phyloP scores from a whole-genome alignment of 768 basidiomycete genomes.

The Mycena haematopus region DNA sequence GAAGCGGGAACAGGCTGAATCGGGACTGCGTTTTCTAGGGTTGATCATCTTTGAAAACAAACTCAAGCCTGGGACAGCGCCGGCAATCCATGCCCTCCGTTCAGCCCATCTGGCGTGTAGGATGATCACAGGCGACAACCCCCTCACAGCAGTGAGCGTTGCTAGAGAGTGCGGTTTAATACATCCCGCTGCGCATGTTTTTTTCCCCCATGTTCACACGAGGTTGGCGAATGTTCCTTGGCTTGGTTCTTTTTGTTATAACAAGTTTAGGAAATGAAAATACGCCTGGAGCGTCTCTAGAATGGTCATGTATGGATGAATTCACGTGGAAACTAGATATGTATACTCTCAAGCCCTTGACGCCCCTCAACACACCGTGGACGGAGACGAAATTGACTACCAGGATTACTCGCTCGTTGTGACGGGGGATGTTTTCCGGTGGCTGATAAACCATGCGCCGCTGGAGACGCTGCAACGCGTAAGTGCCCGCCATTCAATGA shows the following conservation, averaged over 20 bases:
- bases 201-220: constrained; percentile 78
- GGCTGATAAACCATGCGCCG: constrained; percentile 96
- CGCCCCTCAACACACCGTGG: constrained; percentile 74
- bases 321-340: constrained; percentile 82
- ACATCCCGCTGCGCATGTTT: constrained; percentile 88
- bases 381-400: constrained; percentile 73
- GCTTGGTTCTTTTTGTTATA: constrained; percentile 2
- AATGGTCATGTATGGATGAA: constrained; percentile 95
- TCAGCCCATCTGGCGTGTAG: constrained; percentile 91
- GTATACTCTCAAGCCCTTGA: constrained; percentile 84
- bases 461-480: constrained; percentile 94
- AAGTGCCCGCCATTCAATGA: constrained; percentile 35
- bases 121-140: constrained; percentile 99
- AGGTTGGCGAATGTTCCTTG: constrained; percentile 50
- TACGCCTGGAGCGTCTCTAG: constrained; percentile 65
- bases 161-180: constrained; percentile 93
- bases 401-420: constrained; percentile 92
- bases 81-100: constrained; percentile 88
- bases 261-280: constrained; percentile 55
- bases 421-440: constrained; percentile 95
- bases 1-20: constrained; percentile 96
- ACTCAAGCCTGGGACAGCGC: constrained; percentile 89
- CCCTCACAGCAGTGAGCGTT: constrained; percentile 95
- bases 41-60: constrained; percentile 98
- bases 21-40: constrained; percentile 87